Conservation (phyloP, 129 eudicot genomes). For the Silybum marianum region DNA sequence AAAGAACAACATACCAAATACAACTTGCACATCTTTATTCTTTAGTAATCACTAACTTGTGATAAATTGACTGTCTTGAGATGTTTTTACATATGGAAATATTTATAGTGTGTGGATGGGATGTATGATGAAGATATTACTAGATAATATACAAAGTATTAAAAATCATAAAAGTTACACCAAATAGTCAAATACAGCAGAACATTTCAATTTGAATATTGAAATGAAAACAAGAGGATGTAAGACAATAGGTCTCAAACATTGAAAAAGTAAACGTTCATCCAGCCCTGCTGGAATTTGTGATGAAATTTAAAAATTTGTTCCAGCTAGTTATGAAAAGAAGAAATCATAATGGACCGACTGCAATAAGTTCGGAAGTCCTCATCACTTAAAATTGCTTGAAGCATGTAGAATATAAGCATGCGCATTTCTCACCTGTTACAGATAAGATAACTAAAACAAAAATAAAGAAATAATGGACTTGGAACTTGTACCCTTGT, state of each 20-base stretch:
- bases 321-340: background rate
- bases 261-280: background rate
- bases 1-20: constrained; percentile 3
- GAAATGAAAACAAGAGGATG: background rate
- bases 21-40: background rate
- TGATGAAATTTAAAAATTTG: background rate
- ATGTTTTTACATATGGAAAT: background rate
- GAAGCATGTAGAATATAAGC: background rate
- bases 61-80: background rate
- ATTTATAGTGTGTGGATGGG: background rate
- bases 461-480: background rate
- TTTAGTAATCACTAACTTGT: constrained; percentile 6
- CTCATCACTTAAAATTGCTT: background rate
- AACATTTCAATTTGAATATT: background rate
- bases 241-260: background rate
- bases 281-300: background rate
- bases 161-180: background rate
- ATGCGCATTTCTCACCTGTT: background rate
- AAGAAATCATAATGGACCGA: background rate
- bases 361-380: background rate
- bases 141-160: constrained; percentile 5
- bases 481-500: background rate
- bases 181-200: background rate
- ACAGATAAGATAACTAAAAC: background rate
- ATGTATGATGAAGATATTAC: constrained; percentile 4